Evolutionary conservation across 768 basidiomycete genomes (phyloP).

Genomic region (Gymnopilus dilepis): DNA sequence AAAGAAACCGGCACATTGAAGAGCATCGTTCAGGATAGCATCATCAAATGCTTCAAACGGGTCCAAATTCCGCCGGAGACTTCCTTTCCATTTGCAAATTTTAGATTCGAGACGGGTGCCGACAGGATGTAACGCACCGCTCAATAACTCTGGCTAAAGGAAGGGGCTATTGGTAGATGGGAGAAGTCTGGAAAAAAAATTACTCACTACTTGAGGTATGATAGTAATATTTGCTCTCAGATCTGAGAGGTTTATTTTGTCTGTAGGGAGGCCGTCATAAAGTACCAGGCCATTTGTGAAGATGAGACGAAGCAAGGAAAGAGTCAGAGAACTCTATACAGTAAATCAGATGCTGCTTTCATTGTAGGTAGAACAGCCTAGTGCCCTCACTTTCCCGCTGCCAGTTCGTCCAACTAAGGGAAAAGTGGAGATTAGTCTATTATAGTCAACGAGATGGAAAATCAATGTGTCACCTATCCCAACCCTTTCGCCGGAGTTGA

Average conservation of each 20-base stretch:
- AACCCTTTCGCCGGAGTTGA: slow-evolving; percentile 61
- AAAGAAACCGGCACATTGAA: slow-evolving; percentile 46
- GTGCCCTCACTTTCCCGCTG: slow-evolving; percentile 38
- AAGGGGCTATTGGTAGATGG: slow-evolving; percentile 44
- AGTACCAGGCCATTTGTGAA: slow-evolving; percentile 55
- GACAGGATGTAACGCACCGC: slow-evolving; percentile 40
- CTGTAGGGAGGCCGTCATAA: slow-evolving; percentile 57
- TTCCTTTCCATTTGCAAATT: slow-evolving; percentile 46
- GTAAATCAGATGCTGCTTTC: background rate
- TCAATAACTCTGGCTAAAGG: slow-evolving; percentile 53
- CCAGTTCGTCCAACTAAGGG: slow-evolving; percentile 50
- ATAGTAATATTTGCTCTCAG: slow-evolving; percentile 64
- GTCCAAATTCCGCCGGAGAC: slow-evolving; percentile 68
- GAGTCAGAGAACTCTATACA: slow-evolving; percentile 53
- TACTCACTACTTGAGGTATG: slow-evolving; percentile 54
- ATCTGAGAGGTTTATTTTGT: slow-evolving; percentile 56
- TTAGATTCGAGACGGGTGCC: background rate
- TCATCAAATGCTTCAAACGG: slow-evolving; percentile 67
- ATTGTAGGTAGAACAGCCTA: background rate
- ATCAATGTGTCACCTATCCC: slow-evolving; percentile 41
- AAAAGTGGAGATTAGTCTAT: slow-evolving; percentile 38
- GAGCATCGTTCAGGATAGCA: slow-evolving; percentile 41
- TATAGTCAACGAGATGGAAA: background rate
- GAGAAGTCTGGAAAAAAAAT: slow-evolving; percentile 23
- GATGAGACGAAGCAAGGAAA: slow-evolving; percentile 50